Evolutionary conservation across 2,329 filamentous ascomycete genomes (phyloP).

Genomic region (Helotiales sp.): DNA sequence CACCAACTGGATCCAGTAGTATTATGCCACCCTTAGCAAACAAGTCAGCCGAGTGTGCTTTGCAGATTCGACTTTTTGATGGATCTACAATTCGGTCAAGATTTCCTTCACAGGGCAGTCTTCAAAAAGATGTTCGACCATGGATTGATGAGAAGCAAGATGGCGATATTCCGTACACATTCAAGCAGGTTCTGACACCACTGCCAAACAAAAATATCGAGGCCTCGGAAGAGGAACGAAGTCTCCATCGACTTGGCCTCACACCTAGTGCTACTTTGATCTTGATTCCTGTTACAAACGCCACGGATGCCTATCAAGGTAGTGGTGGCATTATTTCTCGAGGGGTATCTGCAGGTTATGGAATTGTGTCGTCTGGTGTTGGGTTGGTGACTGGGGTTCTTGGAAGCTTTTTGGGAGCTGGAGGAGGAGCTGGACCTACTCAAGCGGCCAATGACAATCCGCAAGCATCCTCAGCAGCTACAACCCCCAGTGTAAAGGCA

Average conservation of each 20-base stretch:
- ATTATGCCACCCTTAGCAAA: conserved; percentile 14
- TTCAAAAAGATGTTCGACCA: conserved; percentile 65
- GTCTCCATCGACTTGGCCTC: conserved; percentile 69
- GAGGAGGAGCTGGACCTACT: conserved; percentile 40
- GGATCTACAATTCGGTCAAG: conserved; percentile 74
- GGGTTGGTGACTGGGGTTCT: conserved; percentile 43
- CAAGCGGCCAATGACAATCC: conserved; percentile 7
- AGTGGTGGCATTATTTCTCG: conserved; percentile 35
- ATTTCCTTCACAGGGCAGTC: conserved; percentile 64
- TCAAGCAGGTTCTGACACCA: conserved; percentile 82
- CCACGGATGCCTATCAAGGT: conserved; percentile 56
- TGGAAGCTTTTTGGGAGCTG: conserved; percentile 44
- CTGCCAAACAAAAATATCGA: conserved; percentile 74
- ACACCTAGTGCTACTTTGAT: conserved; percentile 81
- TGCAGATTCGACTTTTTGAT: conserved; percentile 83
- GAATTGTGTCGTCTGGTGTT: conserved; percentile 42
- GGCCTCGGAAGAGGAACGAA: conserved; percentile 69
- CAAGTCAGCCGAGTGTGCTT: conserved; percentile 46
- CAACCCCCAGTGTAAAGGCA: conserved; percentile 35
- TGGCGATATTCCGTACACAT: conserved; percentile 68
- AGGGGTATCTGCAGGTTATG: conserved; percentile 38
- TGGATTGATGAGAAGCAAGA: conserved; percentile 73
- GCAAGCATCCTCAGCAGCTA: conserved; percentile 4
- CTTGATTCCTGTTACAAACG: conserved; percentile 68
- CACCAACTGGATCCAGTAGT: conserved; percentile 15